Base-by-base conservation (phyloP, 2,329 filamentous ascomycete genomes). In the Fusarium abutilonis region DNA sequence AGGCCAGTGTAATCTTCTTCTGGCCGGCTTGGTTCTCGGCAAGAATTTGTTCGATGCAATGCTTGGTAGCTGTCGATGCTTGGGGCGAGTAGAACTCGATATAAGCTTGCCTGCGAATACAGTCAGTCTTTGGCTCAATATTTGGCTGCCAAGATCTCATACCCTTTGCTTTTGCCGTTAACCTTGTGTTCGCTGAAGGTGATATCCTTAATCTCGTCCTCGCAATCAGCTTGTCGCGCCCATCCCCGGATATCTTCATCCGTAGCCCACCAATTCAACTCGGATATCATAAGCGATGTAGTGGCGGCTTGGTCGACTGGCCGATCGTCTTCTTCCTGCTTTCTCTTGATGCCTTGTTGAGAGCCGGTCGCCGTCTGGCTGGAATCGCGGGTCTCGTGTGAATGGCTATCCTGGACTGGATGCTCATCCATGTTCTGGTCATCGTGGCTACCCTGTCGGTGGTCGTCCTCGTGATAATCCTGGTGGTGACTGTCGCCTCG, bases 121-220 rank as follows among this genome's bases (percentile, higher is more conserved):
- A 15, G 15, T 52, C 23, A 50, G 61, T 70, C 44, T 49, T 31
- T 39, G 41, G 19, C 26, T n/a, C 42, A 5, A 15, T 13, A 10
- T 9, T 19, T 6, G 38, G 31, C 11, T 14, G 9, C 17, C 34
- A n/a, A 14, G 38, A 13, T 38, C 19, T 3, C 46, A 5, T 83
- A 96, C 93, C 95, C 94, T 80, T 98, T 97, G 78, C 92, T 97
- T 80, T 99, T 99, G 68, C 95, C 95, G 68, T 99, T 99, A 43
- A 98, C 93, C 75, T 99, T 99, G 78, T 98, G 95, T 75, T 99
- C 95, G 71, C 92, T 97, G 75, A 98, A 99, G 0, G 93, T 97
- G 47, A 99, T 87, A 60, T 98, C 95, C 70, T 91, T 93, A 15
- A 98, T 79, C 71, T 97, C 92, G 41, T 89, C 84, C 75, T 98